Conservation (phyloP, 495 filamentous ascomycete genomes). For the Cercophora newfieldiana region DNA sequence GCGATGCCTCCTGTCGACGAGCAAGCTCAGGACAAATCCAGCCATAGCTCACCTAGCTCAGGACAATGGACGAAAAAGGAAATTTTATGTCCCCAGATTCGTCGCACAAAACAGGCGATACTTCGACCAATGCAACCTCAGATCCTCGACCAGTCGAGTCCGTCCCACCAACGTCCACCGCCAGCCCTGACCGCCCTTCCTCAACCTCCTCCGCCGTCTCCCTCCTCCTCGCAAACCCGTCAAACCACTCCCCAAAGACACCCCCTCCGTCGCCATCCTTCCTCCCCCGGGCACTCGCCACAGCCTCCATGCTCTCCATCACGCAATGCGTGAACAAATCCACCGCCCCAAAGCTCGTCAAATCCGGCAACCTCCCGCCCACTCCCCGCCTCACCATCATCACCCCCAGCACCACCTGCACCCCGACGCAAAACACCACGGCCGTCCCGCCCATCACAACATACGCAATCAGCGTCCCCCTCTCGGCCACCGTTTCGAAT, state of each 20-base stretch:
- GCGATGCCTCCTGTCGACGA: conserved; percentile 10
- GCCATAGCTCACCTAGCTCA: too few relatives aligned
- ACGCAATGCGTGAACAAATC: not conserved
- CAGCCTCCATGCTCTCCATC: conserved; percentile 4
- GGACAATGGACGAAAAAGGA: too few relatives aligned
- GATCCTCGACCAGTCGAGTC: not conserved
- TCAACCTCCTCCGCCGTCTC: not conserved
- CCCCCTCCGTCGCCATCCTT: not conserved
- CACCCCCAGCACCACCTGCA: not conserved
- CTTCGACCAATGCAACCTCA: not conserved
- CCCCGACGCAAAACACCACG: not conserved
- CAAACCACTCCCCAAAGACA: not conserved
- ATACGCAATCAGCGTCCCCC: not conserved
- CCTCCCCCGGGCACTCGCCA: not conserved
- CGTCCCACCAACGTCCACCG: not conserved
- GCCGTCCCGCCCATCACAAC: not conserved
- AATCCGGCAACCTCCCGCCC: not conserved
- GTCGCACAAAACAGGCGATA: not conserved
- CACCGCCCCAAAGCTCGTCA: conserved; percentile 7
- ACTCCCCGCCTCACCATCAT: not conserved
- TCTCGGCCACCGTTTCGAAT: conserved; percentile 5
- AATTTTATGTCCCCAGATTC: too few relatives aligned
- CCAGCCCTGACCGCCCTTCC: not conserved
- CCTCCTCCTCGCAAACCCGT: not conserved
- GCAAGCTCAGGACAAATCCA: too few relatives aligned